Evolutionary conservation across 192 early-diverging fungal genomes (phyloP), one percentile per base, ranked within the genome.

Genomic region (Backusella mclennaniae): DNA sequence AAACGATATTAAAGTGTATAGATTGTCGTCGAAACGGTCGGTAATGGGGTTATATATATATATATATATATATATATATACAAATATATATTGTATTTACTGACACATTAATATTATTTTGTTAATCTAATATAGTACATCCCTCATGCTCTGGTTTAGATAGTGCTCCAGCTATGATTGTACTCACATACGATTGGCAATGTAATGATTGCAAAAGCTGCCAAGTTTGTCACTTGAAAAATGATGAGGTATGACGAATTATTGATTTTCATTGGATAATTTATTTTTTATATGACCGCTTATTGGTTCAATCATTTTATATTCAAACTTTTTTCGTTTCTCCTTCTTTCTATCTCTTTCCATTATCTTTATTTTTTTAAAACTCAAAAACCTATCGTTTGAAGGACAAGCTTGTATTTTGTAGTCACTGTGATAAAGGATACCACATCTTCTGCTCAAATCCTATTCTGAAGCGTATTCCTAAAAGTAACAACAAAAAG

Each of bases 131-230:
- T 26, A 35, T 38, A 88, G 87, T 77, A 12, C 87, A 88, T 73
- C 79, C 81, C 15, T 67, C 75, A 17, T 88, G 87, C 72, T 76
- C 84, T 7, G 76, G 76, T 19, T 74, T 86, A 2, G 38, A 79
- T 36, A 70, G 82, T 6, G 76, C 75, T 17, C 63, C 84, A 21
- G 76, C 79, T n/a, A 42, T 76, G n/a, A 74, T 79, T 44, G 83
- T 78, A 33, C 52, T 76, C 53, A 77, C 80, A 11, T 79, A 82
- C 33, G 71, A 81, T 15, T 88, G 87, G 87, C 87, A 88, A 72
- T 88, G 87, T 73, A 81, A 76, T 52, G 76, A 84, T 23, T 88
- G 87, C 72, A 88, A 88, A 75, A 88, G 80, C 3, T 88, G 87
- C 35, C 74, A 83, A 41, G 81, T 82, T 17, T 88, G 87, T 76